Evolutionary conservation across 768 basidiomycete species (phyloP), one percentile per base, ranked within the genome.

Genomic region (Strobilomyces dryophilus): DNA sequence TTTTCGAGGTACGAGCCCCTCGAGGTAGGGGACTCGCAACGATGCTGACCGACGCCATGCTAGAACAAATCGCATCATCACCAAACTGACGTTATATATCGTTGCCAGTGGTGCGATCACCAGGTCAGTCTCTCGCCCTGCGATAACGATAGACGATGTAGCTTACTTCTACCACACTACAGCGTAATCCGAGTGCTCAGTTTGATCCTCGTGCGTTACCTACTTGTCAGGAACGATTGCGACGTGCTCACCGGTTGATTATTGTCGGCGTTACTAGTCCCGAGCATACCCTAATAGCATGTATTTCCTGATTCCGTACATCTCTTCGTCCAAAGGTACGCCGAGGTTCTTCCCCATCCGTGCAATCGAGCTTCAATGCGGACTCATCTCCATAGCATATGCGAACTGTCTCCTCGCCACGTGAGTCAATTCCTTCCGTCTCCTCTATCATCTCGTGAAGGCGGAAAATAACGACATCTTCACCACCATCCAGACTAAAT

Each of bases 261-360:
- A 9, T 29, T 29, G 1, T 29, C 29, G 29, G 9, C 29, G 29
- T 14, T 45, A 1, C 21, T 8, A 51, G 51, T 45, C 44, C 9
- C 27, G 44, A 17, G 27, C 36, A 29, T 51, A 45, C 27, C 43
- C 44, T 18, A 8, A 39, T 11, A 7, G 14, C 6, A 17, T 45
- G 35, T 51, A 51, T 21, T 51, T 51, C 24, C 43, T 51, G 5
- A 51, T 51, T 14, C 36, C 51, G 1, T 51, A 51, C 36, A 45
- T 51, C 17, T 45, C 27, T 39, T 51, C 43, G 6, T 51, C 51
- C 35, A 51, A 51, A 39, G 51, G 51, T 45, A 24, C 15, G 51
- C 21, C 21, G 43, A 4, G 4, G 5, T 15, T 7, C 26, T 5
- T 37, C 27, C 17, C 24, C 7, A 8, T 9, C 2, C 29, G 6